A percentile compares a stretch with the other conserved stretches of the same genome.
phyloP scores from a whole-genome alignment of 495 filamentous ascomycete species.

The Aspergillus sclerotiicarbonarius region DNA sequence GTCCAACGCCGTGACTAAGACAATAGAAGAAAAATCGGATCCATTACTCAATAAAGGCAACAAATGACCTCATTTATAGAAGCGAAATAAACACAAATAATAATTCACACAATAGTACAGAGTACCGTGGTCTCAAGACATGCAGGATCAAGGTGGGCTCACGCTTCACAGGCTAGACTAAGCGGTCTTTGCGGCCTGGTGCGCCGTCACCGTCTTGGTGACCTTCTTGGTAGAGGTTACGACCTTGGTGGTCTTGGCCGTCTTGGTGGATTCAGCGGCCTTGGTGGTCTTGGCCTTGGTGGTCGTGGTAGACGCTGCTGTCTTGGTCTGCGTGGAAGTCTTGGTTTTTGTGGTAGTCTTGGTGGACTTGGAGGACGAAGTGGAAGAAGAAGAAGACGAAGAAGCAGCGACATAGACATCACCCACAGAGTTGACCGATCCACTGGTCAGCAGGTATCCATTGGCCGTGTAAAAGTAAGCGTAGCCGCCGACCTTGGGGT shows the following conservation, averaged over 20 bases:
- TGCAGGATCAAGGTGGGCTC: too few relatives aligned
- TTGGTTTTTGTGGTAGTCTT: background rate
- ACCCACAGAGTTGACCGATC: background rate
- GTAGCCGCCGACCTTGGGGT: background rate
- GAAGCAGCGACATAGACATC: background rate
- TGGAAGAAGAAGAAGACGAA: background rate
- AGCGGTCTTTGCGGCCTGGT: background rate
- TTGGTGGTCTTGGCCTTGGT: background rate
- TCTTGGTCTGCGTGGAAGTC: background rate
- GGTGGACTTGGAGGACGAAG: background rate
- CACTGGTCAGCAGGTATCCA: background rate
- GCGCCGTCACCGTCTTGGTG: background rate
- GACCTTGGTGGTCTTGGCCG: background rate
- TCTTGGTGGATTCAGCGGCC: background rate
- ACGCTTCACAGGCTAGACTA: too few relatives aligned
- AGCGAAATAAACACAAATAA: too few relatives aligned
- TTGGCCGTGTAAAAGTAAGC: slow-evolving; percentile 1
- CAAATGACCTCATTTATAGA: too few relatives aligned
- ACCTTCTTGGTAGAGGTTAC: background rate
- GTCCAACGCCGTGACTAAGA: too few relatives aligned
- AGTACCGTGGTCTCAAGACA: too few relatives aligned
- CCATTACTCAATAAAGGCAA: too few relatives aligned
- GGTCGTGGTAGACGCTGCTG: background rate
- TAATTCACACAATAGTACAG: too few relatives aligned
- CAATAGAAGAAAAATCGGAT: too few relatives aligned